phyloP scores from a whole-genome alignment of 331 rosid genomes.

The Rosa hybrid region DNA sequence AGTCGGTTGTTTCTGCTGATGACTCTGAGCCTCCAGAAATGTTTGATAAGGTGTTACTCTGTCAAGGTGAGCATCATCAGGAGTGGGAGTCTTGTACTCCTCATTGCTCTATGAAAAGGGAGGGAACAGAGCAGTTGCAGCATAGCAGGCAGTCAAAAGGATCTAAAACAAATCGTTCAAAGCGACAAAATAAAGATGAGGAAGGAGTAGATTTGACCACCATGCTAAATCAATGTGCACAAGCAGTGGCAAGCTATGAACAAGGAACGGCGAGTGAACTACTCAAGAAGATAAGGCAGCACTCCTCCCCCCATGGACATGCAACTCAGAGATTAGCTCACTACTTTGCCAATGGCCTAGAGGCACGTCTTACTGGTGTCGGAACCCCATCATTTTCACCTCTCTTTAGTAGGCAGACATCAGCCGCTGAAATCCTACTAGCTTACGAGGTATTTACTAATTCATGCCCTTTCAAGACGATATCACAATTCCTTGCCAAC shows the following conservation, averaged over 20 bases:
- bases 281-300: slow-evolving; percentile 30
- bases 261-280: slow-evolving; percentile 16
- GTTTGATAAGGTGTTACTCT: slow-evolving; percentile 61
- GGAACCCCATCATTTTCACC: background rate
- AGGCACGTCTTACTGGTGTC: slow-evolving; percentile 29
- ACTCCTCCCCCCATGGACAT: slow-evolving; percentile 32
- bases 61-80: slow-evolving; percentile 20
- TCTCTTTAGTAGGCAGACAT: background rate
- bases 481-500: slow-evolving; percentile 26
- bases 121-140: slow-evolving; percentile 19
- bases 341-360: slow-evolving; percentile 43
- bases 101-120: slow-evolving; percentile 24
- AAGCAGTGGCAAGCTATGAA: slow-evolving; percentile 31
- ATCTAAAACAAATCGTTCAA: slow-evolving; percentile 23
- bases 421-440: slow-evolving; percentile 26
- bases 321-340: slow-evolving; percentile 35
- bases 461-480: slow-evolving; percentile 26
- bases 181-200: slow-evolving; percentile 22
- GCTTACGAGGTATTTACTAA: slow-evolving; percentile 22
- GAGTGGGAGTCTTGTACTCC: slow-evolving; percentile 19
- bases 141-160: slow-evolving; percentile 11
- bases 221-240: slow-evolving; percentile 37
- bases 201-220: slow-evolving; percentile 29
- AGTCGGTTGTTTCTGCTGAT: slow-evolving; percentile 49
- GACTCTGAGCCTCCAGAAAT: slow-evolving; percentile 56